phyloP scores from a whole-genome alignment of 306 rosid genomes.

The Sicyos edulis region DNA sequence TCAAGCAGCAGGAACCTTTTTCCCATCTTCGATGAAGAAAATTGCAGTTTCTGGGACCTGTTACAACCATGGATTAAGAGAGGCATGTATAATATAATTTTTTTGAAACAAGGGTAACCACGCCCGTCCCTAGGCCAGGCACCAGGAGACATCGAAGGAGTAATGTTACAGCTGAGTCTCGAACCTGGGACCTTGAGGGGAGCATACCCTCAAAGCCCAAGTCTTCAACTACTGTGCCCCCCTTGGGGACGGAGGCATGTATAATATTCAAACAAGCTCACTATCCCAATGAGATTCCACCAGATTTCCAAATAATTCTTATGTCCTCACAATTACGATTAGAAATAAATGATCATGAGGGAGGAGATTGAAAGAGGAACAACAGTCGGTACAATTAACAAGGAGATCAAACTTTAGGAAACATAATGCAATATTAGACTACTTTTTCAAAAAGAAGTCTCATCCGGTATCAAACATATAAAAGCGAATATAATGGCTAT shows the following conservation, averaged over 20 bases:
- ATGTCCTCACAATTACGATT: not conserved
- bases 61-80: constrained; percentile 8
- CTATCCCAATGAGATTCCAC: constrained; percentile 2
- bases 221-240: too few species aligned
- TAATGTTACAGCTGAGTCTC: too few species aligned
- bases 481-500: not conserved
- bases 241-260: too few species aligned
- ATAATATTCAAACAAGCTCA: constrained; percentile 5
- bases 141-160: too few species aligned
- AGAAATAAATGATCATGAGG: constrained; percentile 4
- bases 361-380: not conserved
- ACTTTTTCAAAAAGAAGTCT: constrained; percentile 4
- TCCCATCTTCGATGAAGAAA: constrained; percentile 96
- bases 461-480: not conserved
- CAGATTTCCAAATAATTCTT: constrained; percentile 1
- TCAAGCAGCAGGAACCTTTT: constrained; percentile 96
- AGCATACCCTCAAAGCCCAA: too few species aligned
- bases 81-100: constrained; percentile 4
- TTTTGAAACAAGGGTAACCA: too few species aligned
- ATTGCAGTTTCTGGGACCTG: constrained; percentile 88
- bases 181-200: too few species aligned
- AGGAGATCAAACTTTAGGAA: not conserved
- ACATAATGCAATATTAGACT: not conserved
- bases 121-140: too few species aligned
- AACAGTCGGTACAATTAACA: not conserved